phyloP scores from a whole-genome alignment of 2,329 filamentous ascomycete species.

The Beauveria australis region DNA sequence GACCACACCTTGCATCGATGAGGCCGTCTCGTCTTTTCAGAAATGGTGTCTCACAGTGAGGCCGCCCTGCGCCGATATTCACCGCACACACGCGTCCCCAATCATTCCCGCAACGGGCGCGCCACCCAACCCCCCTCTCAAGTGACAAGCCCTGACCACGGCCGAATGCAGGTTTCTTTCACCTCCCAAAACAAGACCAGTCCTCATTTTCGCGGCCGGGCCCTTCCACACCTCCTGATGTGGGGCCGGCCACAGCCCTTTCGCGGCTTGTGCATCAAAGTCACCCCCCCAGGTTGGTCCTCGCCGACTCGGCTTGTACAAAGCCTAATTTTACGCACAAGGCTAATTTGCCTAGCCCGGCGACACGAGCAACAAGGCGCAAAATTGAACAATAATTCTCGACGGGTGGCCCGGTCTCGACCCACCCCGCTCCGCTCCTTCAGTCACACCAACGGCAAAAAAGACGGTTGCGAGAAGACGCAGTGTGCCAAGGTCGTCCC shows the following conservation, averaged over 20 bases:
- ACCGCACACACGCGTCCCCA: background rate
- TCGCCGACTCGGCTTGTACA: background rate
- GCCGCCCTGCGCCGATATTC: background rate
- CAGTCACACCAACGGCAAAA: background rate
- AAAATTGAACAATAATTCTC: background rate
- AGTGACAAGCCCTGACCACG: background rate
- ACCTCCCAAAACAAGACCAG: background rate
- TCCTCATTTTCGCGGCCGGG: conserved; percentile 5
- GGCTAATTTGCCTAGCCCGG: background rate
- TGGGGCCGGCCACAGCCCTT: conserved; percentile 4
- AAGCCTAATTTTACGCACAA: background rate
- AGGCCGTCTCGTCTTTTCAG: background rate
- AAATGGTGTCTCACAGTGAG: conserved; percentile 1
- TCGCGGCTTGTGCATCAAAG: background rate
- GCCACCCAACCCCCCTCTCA: background rate
- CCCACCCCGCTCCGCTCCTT: conserved; percentile 4
- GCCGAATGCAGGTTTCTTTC: background rate
- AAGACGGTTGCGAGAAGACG: no score
- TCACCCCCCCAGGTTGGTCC: background rate
- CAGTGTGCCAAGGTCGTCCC: background rate
- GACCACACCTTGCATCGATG: background rate
- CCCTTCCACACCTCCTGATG: background rate
- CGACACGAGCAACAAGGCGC: background rate
- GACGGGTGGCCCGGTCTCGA: background rate
- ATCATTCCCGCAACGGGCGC: background rate